Conservation (phyloP, 768 basidiomycete species). For the Hydnomerulius pinastri region DNA sequence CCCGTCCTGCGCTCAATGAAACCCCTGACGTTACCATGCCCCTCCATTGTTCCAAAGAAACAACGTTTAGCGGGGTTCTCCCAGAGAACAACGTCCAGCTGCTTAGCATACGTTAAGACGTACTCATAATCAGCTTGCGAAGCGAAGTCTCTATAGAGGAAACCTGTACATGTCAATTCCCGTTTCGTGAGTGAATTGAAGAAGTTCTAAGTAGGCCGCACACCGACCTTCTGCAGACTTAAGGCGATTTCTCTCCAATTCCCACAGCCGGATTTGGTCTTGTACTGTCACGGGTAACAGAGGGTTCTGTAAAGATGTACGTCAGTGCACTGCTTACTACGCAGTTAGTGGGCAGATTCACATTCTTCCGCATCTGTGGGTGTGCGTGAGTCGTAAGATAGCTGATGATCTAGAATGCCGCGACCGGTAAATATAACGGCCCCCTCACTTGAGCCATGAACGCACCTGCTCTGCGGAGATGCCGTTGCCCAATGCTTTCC, state of each 20-base stretch:
- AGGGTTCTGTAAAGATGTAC: constrained; percentile 63
- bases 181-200: constrained; percentile 3
- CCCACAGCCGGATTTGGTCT: constrained; percentile 97
- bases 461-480: constrained; percentile 94
- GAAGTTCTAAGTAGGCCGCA: constrained; percentile 6
- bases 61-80: constrained; percentile 71
- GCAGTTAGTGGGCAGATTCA: constrained; percentile 37
- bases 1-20: constrained; percentile 76
- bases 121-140: constrained; percentile 87
- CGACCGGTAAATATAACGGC: constrained; percentile 12
- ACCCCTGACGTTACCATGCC: constrained; percentile 74
- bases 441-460: constrained; percentile 19
- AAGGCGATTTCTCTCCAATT: constrained; percentile 90
- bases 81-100: constrained; percentile 83
- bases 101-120: constrained; percentile 81
- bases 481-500: constrained; percentile 90
- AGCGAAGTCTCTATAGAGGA: constrained; percentile 85
- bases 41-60: constrained; percentile 82
- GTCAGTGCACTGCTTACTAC: constrained; percentile 5
- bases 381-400: constrained; percentile 95
- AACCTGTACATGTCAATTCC: constrained; percentile 51
- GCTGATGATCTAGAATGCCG: constrained; percentile 76
- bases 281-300: constrained; percentile 95
- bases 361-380: constrained; percentile 96
- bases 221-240: constrained; percentile 81